These are phyloP conservation scores for Citrus maxima DNA, from an alignment of 345 rosid species.

Conservation along the genomic window DNA sequence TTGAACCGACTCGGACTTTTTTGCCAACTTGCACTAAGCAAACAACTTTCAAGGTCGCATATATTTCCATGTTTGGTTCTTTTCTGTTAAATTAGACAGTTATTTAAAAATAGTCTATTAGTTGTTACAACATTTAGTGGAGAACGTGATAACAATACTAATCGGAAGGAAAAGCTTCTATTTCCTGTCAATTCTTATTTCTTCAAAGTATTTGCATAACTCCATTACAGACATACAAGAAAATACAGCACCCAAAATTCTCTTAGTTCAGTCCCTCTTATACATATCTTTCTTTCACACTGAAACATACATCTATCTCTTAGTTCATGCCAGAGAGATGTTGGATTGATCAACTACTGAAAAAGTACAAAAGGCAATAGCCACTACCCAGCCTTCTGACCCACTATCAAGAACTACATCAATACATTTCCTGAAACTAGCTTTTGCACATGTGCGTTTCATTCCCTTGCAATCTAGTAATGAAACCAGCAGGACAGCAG, in stretches of 20 bases:
- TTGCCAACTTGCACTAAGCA: background rate
- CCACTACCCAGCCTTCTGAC: conserved; percentile 5
- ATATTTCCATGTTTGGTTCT: background rate
- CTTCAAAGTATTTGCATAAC: background rate
- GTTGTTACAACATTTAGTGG: background rate
- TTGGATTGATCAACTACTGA: background rate
- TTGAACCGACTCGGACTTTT: too few species aligned
- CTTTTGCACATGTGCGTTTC: background rate
- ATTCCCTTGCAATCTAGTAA: background rate
- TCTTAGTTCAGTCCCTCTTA: background rate
- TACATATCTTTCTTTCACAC: background rate
- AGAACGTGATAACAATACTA: background rate
- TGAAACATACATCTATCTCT: background rate
- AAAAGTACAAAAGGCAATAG: background rate
- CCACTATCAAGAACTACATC: background rate
- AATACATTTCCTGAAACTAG: background rate
- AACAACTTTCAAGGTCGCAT: too few species aligned
- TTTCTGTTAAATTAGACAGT: background rate
- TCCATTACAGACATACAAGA: background rate
- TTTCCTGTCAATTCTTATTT: background rate
- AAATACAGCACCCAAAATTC: background rate
- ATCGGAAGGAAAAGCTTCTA: background rate
- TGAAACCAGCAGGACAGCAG: background rate
- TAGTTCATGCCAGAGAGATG: background rate
- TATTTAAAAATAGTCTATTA: too few species aligned